Conservation (phyloP, 2,329 filamentous ascomycete genomes). For the Fusarium chlamydosporum region DNA sequence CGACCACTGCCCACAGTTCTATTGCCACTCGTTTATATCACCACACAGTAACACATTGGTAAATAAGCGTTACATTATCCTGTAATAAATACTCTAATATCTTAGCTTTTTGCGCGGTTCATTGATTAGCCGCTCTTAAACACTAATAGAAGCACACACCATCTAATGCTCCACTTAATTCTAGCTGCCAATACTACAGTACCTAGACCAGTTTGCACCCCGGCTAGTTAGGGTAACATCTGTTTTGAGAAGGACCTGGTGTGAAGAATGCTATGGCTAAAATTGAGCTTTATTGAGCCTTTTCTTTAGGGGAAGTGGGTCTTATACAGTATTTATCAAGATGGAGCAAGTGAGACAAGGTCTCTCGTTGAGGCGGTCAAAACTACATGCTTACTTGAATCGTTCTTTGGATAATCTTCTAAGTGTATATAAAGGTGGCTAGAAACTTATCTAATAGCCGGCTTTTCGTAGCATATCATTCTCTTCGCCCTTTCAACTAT, state of each 20-base stretch:
- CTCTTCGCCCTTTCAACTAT: too few species aligned
- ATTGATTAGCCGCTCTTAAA: not conserved
- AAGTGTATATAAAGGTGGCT: too few species aligned
- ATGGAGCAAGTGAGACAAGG: not conserved
- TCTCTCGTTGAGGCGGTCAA: not conserved
- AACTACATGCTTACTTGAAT: not conserved
- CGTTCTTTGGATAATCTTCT: too few species aligned
- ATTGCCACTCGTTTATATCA: not conserved
- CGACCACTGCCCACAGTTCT: not conserved
- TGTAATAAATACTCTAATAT: not conserved
- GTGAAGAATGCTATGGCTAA: not conserved
- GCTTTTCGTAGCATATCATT: too few species aligned
- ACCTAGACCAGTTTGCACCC: not conserved
- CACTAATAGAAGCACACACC: not conserved
- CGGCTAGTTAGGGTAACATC: not conserved
- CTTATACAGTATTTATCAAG: too few species aligned
- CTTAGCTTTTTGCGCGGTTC: not conserved
- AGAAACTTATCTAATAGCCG: too few species aligned
- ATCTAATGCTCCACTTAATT: not conserved
- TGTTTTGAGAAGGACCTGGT: conserved; percentile 4
- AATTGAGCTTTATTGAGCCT: conserved; percentile 1
- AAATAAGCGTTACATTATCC: not conserved
- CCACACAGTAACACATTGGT: too few species aligned
- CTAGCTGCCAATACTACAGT: conserved; percentile 1
- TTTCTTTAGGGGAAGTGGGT: not conserved